Base-by-base conservation (phyloP, 2,329 filamentous ascomycete species). In the Biscogniauxia mediterranea region DNA sequence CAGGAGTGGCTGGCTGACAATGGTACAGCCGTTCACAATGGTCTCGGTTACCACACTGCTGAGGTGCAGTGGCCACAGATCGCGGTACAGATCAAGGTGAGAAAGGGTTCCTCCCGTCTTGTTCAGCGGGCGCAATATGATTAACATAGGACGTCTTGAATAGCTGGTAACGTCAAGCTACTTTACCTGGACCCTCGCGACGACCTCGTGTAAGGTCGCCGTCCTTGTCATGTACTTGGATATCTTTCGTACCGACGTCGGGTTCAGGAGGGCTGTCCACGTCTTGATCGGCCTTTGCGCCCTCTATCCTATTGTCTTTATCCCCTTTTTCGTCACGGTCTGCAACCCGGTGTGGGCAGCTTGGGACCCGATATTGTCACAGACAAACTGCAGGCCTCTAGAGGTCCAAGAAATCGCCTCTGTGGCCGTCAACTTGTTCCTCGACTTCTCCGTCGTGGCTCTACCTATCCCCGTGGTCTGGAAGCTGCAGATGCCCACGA, bases 171-270 rank as follows among this genome's bases (percentile, higher is more conserved):
- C 49, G 21, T 56, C 49, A 4, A 26, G n/a, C 32, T 32, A 32
- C 13, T 62, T 21, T 17, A 59, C 60, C n/a, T 62, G 60, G 60
- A 62, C 60, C n/a, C 56, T 57, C 5, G 11, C 60, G 19, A 62
- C 60, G 2, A 51, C 26, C 15, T 15, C 25, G 3, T 62, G 60
- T 57, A 62, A 62, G 54, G 49, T 62, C 2, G 54, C 60, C 8
- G 26, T 62, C 23, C 57, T 59, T 2, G 56, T 32, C 50, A 13
- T 62, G 17, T 62, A 62, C 50, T 25, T 62, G 32, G 57, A 62
- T 9, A 23, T 62, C 3, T 62, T 62, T 25, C 21, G 55, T 1
- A 52, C 42, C 17, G 25, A 63, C 23, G 26, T 15, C 15, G 3
- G n/a, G 15, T 58, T 60, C 32, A 51, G 55, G 19, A 54, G 46